These are phyloP conservation scores for Sporothrix luriei DNA, from an alignment of 2,329 filamentous ascomycete genomes.

Conservation along the genomic window DNA sequence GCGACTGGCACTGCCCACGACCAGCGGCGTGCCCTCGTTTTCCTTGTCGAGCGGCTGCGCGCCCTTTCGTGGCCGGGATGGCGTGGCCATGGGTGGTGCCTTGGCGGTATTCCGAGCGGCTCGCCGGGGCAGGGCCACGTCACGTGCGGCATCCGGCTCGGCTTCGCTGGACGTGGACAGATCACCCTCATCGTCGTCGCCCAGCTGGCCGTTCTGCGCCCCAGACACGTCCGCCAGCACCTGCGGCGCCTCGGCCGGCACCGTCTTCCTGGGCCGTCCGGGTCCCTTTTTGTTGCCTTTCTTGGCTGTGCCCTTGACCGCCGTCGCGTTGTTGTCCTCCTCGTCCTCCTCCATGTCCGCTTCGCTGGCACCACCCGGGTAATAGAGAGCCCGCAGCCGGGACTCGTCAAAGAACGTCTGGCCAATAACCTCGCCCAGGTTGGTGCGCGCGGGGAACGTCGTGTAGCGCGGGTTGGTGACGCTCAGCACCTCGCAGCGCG, in stretches of 20 bases:
- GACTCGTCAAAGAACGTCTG: constrained; percentile 76
- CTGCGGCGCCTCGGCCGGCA: constrained; percentile 17
- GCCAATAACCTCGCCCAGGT: constrained; percentile 89
- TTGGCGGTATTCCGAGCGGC: constrained; percentile 36
- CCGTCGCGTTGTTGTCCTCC: constrained; percentile 38
- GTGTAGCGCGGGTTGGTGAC: constrained; percentile 75
- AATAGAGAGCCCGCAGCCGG: constrained; percentile 66
- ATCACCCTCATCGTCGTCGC: constrained; percentile 28
- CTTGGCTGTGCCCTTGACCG: constrained; percentile 52
- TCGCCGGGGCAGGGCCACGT: constrained; percentile 21
- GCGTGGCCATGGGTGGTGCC: constrained; percentile 45
- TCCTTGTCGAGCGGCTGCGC: constrained; percentile 65
- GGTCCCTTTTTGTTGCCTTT: constrained; percentile 41
- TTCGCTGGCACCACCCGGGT: constrained; percentile 55
- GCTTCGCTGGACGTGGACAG: constrained; percentile 33
- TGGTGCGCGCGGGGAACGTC: constrained; percentile 85
- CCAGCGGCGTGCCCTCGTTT: constrained; percentile 73
- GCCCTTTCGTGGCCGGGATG: constrained; percentile 41
- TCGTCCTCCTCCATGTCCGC: constrained; percentile 48
- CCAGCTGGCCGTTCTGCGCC: constrained; percentile 9
- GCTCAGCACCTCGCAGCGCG: constrained; percentile 76
- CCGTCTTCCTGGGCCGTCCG: constrained; percentile 17
- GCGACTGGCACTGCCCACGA: constrained; percentile 68
- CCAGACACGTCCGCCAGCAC: constrained; percentile 26
- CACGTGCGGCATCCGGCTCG: constrained; percentile 9